Evolutionary conservation across 805 yeast species (phyloP), one percentile per base, ranked within the genome.

Genomic region (Metschnikowia matae): DNA sequence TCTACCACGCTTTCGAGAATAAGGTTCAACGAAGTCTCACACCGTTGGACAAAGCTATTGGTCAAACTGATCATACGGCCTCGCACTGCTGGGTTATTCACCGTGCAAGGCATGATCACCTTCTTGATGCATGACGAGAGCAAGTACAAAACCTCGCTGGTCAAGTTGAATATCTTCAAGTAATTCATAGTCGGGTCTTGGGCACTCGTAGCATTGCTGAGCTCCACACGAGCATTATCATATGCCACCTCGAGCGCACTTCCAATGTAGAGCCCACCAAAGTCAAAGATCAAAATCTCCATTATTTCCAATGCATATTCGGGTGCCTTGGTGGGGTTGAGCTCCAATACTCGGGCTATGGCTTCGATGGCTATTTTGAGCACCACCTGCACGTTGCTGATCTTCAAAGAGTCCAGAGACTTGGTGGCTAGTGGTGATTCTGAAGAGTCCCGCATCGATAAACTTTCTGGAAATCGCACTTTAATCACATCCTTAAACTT

Each of bases 201-300:
- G 1, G 54, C 52, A 11, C 65, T 59, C 32, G 54, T 56, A 8
- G 62, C 54, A 45, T 63, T 64, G 7, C 67, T 52, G 17, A 54
- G 53, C 56, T 74, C 70, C 56, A 70, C 69, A 46, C 64, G 65
- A 32, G 80, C 63, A 42, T 66, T 66, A 46, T 71, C 77, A 58
- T 82, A 86, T 0, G 89, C 75, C 3, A 83, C 81, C 57, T 89
- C 96, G 38, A 91, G 65, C 0, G 89, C 90, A 14, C 82, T 74
- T 37, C 87, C 90, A 40, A 90, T 78, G 60, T 87, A 89, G 2
- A 84, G 76, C 34, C 81, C 81, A 1, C 96, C 94, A 36, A 88
- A 74, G 48, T 85, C 89, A 43, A 80, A 74, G 20, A 89, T 66
- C 46, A 89, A 63, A 35, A 87, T 74, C 53, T 87, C 88, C 51